Percentiles rank a stretch among this genome's conserved stretches.
These are phyloP conservation scores for Ogataea ramenticola DNA, from an alignment of 805 yeast species.

Conservation along the genomic window DNA sequence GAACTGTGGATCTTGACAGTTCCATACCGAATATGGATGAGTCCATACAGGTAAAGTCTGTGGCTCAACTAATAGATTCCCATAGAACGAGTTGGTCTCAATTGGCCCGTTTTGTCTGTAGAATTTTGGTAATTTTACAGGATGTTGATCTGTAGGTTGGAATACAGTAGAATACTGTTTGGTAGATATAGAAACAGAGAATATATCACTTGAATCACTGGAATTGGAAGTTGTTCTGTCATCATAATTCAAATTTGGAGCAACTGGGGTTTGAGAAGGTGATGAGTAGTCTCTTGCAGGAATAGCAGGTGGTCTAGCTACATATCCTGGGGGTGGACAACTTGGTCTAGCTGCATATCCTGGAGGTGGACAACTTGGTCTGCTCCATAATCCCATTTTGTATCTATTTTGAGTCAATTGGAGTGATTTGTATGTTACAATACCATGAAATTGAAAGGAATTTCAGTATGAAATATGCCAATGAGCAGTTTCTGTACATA, in stretches of 20 bases:
- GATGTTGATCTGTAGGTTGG: constrained; percentile 54
- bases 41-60: constrained; percentile 73
- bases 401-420: not conserved
- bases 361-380: not conserved
- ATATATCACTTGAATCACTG: constrained; percentile 7
- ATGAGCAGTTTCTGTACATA: no score
- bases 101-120: constrained; percentile 39
- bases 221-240: not conserved
- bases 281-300: constrained; percentile 17
- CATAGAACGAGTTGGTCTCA: constrained; percentile 74
- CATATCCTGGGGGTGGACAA: not conserved
- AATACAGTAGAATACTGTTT: constrained; percentile 15
- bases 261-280: not conserved
- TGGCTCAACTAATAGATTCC: constrained; percentile 58
- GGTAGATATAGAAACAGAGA: constrained; percentile 13
- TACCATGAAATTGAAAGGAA: no score
- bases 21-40: constrained; percentile 76
- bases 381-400: not conserved
- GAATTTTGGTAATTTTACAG: constrained; percentile 53
- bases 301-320: constrained; percentile 13
- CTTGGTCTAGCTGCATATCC: not conserved
- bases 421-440: no score
- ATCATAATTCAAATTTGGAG: not conserved
- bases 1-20: constrained; percentile 30
- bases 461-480: not conserved